Evolutionary conservation across 768 basidiomycete species (phyloP).

Genomic region (Crepidotus variabilis): DNA sequence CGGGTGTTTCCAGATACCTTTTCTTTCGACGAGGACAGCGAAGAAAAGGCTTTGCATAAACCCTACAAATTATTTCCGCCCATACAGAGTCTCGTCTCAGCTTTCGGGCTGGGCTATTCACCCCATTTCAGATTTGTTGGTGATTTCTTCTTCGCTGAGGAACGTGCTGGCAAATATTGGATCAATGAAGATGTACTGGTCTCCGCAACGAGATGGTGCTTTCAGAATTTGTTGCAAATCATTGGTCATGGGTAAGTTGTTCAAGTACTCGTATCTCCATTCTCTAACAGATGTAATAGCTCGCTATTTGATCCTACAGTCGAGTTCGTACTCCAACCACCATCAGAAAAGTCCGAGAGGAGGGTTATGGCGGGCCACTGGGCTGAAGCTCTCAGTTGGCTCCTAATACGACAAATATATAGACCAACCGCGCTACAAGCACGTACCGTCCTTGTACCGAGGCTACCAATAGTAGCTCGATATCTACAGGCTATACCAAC

Average conservation of each 20-base stretch:
- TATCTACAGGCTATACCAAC: background rate
- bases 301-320: background rate
- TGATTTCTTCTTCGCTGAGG: background rate
- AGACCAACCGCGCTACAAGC: background rate
- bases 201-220: background rate
- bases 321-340: background rate
- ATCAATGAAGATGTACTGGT: background rate
- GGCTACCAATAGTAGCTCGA: background rate
- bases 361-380: background rate
- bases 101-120: background rate
- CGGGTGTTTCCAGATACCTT: background rate
- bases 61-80: background rate
- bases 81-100: background rate
- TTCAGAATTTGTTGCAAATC: background rate
- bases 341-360: background rate
- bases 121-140: background rate
- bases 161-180: background rate
- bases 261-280: background rate
- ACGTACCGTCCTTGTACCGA: background rate
- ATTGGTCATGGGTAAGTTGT: background rate
- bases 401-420: background rate
- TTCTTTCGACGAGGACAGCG: background rate
- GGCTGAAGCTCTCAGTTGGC: background rate
- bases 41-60: background rate
- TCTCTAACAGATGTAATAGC: too few relatives aligned